Percentiles rank a stretch among this genome's conserved stretches.
These are phyloP conservation scores for Colletotrichum aenigma DNA, from an alignment of 2,329 filamentous ascomycete genomes.

Conservation along the genomic window DNA sequence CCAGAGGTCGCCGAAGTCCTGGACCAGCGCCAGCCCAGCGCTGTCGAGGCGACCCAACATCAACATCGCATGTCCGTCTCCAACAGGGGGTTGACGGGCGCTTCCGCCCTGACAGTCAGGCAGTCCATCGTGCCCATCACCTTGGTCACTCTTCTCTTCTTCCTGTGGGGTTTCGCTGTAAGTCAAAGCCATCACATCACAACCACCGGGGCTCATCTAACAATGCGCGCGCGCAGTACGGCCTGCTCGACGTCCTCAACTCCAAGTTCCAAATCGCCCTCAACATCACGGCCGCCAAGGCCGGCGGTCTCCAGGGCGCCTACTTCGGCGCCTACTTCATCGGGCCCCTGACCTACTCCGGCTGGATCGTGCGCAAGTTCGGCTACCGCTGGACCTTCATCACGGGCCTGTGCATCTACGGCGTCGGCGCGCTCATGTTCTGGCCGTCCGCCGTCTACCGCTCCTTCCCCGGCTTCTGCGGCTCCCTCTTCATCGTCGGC, in stretches of 20 bases:
- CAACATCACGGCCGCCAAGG: constrained; percentile 46
- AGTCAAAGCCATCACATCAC: not conserved
- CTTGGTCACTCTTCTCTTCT: constrained; percentile 58
- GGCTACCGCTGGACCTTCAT: constrained; percentile 74
- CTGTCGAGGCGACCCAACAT: constrained; percentile 20
- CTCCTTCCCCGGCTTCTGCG: constrained; percentile 65
- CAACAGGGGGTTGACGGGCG: constrained; percentile 25
- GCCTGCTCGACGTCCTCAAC: constrained; percentile 44
- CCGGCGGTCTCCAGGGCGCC: constrained; percentile 52
- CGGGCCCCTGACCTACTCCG: constrained; percentile 39
- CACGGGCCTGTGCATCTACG: constrained; percentile 59
- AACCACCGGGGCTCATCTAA: not conserved
- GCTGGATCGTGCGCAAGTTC: constrained; percentile 64
- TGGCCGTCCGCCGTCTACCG: constrained; percentile 61
- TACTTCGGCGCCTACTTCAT: constrained; percentile 54
- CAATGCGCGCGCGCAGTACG: not conserved
- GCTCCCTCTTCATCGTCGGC: constrained; percentile 53
- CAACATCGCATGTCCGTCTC: constrained; percentile 21
- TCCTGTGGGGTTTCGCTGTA: constrained; percentile 54
- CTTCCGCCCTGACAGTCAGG: constrained; percentile 58
- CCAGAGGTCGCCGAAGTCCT: constrained; percentile 22
- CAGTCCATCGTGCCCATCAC: constrained; percentile 70
- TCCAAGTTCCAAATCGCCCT: constrained; percentile 54
- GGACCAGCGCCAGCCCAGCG: constrained; percentile 22
- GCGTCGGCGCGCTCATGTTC: constrained; percentile 60